phyloP scores from a whole-genome alignment of 2,329 filamentous ascomycete genomes.

The Fusarium piperis region DNA sequence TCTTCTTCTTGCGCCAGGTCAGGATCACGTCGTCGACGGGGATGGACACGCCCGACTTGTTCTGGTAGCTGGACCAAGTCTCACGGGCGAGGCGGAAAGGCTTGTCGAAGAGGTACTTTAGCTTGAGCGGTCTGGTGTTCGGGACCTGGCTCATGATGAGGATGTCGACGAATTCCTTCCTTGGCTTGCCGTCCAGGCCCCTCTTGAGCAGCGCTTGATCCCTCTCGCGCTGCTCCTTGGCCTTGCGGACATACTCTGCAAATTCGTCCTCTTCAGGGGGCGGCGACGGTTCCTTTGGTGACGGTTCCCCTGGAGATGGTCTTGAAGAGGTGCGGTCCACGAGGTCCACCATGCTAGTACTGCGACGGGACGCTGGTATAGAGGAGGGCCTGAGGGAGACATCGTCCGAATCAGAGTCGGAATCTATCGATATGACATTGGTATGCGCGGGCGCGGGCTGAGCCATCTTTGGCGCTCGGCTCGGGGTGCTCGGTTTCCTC shows the following conservation, averaged over 20 bases:
- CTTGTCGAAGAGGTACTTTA: slow-evolving; percentile 74
- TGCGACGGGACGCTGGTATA: neutral
- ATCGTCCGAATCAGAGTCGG: slow-evolving; percentile 43
- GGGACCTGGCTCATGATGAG: slow-evolving; percentile 71
- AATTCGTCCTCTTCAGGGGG: slow-evolving; percentile 53
- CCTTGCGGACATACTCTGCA: slow-evolving; percentile 56
- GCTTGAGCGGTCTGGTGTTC: slow-evolving; percentile 59
- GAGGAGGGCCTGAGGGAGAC: neutral
- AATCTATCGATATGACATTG: slow-evolving; percentile 46
- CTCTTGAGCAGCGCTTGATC: slow-evolving; percentile 36
- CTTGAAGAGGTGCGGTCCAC: slow-evolving; percentile 2
- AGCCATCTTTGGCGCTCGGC: slow-evolving; percentile 9
- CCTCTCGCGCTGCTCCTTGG: slow-evolving; percentile 47
- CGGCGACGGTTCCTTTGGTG: neutral
- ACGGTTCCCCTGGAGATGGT: neutral
- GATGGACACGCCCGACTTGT: slow-evolving; percentile 49
- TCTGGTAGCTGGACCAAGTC: slow-evolving; percentile 75
- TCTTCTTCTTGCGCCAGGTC: slow-evolving; percentile 77
- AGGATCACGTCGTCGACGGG: slow-evolving; percentile 70
- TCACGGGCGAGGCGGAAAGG: slow-evolving; percentile 72
- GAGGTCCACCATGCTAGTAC: slow-evolving; percentile 28
- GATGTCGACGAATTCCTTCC: slow-evolving; percentile 44
- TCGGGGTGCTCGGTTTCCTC: slow-evolving; percentile 8
- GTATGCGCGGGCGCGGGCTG: slow-evolving; percentile 5
- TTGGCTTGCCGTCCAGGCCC: slow-evolving; percentile 15